Percentiles rank a stretch among this genome's conserved stretches.
Conservation (phyloP, 2,329 filamentous ascomycete species). For the Fusarium sp. region DNA sequence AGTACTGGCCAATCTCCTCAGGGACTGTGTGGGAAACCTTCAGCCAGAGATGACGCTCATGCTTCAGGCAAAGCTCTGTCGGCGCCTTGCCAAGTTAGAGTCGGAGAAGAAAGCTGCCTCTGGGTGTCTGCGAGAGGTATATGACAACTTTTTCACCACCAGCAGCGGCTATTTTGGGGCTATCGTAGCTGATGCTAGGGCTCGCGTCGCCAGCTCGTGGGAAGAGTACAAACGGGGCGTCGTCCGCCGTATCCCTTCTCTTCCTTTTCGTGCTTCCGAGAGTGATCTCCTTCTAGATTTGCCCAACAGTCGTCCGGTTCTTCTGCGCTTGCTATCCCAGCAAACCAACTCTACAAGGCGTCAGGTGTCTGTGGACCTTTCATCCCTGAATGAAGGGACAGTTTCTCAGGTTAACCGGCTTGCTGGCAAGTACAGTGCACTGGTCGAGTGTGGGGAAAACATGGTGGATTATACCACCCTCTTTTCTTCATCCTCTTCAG, state of each 20-base stretch:
- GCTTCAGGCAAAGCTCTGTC: constrained; percentile 63
- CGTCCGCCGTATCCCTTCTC: constrained; percentile 54
- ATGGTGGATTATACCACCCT: no score
- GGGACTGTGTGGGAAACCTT: constrained; percentile 47
- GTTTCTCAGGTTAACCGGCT: no score
- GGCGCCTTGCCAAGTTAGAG: constrained; percentile 70
- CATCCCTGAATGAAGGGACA: no score
- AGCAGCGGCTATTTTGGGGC: neutral
- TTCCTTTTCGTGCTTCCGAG: constrained; percentile 55
- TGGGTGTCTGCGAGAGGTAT: neutral
- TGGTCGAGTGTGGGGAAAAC: no score
- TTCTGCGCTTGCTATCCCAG: constrained; percentile 10
- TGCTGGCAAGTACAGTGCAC: no score
- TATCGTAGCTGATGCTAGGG: constrained; percentile 26
- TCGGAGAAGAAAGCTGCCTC: constrained; percentile 7
- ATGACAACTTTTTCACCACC: constrained; percentile 8
- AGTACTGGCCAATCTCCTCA: constrained; percentile 61
- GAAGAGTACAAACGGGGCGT: constrained; percentile 53
- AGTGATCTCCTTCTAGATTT: no score
- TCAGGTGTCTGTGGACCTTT: no score
- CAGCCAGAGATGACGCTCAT: constrained; percentile 36
- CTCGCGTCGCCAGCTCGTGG: constrained; percentile 53
- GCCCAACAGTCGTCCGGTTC: no score
- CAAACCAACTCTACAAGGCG: constrained; percentile 45
- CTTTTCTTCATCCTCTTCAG: no score